Base-by-base conservation (phyloP, 2,329 filamentous ascomycete genomes). In the Colletotrichum navitas region DNA sequence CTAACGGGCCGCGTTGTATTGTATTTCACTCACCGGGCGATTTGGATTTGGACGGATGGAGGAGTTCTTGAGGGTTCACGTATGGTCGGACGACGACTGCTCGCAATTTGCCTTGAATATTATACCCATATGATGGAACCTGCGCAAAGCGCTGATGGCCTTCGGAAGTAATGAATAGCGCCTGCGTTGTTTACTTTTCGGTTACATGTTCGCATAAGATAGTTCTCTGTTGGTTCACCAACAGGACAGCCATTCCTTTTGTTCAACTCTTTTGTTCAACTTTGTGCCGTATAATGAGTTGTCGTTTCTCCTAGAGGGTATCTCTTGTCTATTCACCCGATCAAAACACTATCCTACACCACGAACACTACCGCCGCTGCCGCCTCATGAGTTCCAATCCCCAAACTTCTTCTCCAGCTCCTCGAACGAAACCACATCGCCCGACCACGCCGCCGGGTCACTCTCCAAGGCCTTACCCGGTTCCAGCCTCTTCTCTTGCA, bases 371-470 rank as follows among this genome's bases (percentile, higher is more conserved):
- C 47, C 34, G 1, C 47, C 34, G 7, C 34, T 14, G 1, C 1
- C n/a, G 16, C 0, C 68, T 63, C 51, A 71, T 21, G 64, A 67
- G 55, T 29, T 66, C 67, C 65, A 66, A 34, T 65, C 52, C 18
- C 71, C 60, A 49, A 73, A 74, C 51, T 73, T 72, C 58, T 76
- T 77, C 59, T 76, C 70, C 41, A 81, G 59, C 34, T 81, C 78
- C n/a, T 81, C 80, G 49, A 81, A 81, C 10, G 80, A 79, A 58
- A 81, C 59, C 21, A 78, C 71, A 56, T 80, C 77, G n/a, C 80
- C 79, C 18, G 78, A 74, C 77, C 77, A 81, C 16, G 64, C 72
- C 47, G 66, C 71, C 0, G 73, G 73, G 29, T 71, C 68, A 18
- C 64, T 72, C 58, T 66, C 66, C 63, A 72, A 51, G 0, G 71